Conservation (phyloP, 1,284 basidiomycete species). For the Bondarzewia mesenterica region DNA sequence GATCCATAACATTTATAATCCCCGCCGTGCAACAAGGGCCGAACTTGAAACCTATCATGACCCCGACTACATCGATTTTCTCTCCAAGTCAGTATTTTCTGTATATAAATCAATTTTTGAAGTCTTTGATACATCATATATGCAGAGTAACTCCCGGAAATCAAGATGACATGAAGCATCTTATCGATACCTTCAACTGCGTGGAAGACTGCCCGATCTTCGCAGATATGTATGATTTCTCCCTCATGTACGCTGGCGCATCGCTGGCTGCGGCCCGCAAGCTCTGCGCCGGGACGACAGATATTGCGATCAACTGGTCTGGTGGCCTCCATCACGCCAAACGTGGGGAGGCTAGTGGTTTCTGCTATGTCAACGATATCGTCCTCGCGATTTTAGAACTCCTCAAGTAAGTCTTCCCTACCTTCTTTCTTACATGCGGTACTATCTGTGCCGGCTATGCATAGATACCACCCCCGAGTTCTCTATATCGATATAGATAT, state of each 20-base stretch:
- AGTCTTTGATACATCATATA: too few species aligned
- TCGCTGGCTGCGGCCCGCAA: conserved; percentile 88
- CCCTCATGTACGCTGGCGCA: conserved; percentile 85
- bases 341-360: conserved; percentile 91
- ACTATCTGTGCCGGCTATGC: background rate
- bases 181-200: conserved; percentile 81
- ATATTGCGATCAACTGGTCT: conserved; percentile 98
- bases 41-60: conserved; percentile 93
- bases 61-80: conserved; percentile 90
- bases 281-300: conserved; percentile 78
- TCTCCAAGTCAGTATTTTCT: conserved; percentile 78
- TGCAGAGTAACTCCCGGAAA: conserved; percentile 76
- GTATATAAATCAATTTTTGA: too few species aligned
- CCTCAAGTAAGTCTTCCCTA: conserved; percentile 50
- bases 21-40: conserved; percentile 80
- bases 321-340: conserved; percentile 95
- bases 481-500: conserved; percentile 97
- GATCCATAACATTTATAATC: conserved; percentile 88
- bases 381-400: conserved; percentile 91
- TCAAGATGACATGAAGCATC: conserved; percentile 62
- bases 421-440: conserved; percentile 4
- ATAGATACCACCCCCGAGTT: conserved; percentile 82
- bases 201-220: conserved; percentile 95
- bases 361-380: conserved; percentile 96
- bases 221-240: conserved; percentile 88